Base-by-base conservation (phyloP, 2,329 filamentous ascomycete genomes). In the Reticulascus tulasneorum region DNA sequence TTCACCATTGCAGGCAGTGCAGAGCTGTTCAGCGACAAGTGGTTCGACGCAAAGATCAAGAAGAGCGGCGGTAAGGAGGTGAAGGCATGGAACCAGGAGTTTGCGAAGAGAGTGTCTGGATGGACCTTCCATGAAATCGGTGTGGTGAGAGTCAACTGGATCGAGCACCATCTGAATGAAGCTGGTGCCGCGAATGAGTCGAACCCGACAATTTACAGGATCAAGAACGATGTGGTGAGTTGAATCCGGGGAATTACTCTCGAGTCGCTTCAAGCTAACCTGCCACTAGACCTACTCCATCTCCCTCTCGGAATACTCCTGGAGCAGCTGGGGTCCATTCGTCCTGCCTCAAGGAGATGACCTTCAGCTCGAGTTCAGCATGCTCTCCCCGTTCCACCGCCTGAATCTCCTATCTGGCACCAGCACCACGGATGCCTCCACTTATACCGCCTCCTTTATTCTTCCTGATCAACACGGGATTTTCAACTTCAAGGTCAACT, bases 401-500 rank as follows among this genome's bases (percentile, higher is more conserved):
- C 75, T 97, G 22, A 72, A 80, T 41, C 80, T 98, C 21, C 52
- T 67, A 8, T 75, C 78, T 11, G 60, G 70, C 9, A 62, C 64
- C 21, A 71, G 70, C 18, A 83, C 80, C 2, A 62, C 72, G 36
- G 82, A 86, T 51, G 79, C 81, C 46, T 82, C 86, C 32, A 74
- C 85, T 44, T 98, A 83, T 70, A 74, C 75, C 45, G 74, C 77
- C 29, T 74, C 77, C 17, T 96, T 98, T 66, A 84, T 74, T 46
- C 76, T 91, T 5, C 93, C 93, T 5, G 93, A 98, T 60, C 93
- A 98, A 66, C 93, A 98, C 68, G 93, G 93, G 58, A 96, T 98
- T 66, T 98, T 97, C 76, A 94, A 94, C 69, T 97, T 98, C 76
- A 80, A 83, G 58, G 76, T 97, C 63, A 94, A 96, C 74, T 96